These are phyloP conservation scores for Candida ponderosae DNA, from an alignment of 805 yeast genomes.

Conservation along the genomic window DNA sequence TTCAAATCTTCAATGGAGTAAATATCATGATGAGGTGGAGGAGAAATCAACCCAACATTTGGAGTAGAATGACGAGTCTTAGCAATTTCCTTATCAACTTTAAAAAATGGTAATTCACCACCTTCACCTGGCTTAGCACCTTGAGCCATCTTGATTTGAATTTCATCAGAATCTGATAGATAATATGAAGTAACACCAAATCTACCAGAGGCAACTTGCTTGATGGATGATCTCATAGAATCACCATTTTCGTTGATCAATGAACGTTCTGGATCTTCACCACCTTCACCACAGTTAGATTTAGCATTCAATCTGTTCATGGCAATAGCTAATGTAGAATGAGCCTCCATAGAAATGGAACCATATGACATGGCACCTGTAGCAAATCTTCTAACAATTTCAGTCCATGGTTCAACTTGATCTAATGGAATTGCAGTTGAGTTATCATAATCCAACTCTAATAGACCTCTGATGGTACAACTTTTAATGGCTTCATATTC, in stretches of 20 bases:
- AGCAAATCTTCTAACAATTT: conserved; percentile 91
- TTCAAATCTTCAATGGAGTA: conserved; percentile 97
- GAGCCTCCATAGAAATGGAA: conserved; percentile 97
- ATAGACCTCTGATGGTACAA: conserved; percentile 90
- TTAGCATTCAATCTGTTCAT: conserved; percentile 98
- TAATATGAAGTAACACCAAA: conserved; percentile 96
- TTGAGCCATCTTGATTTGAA: conserved; percentile 98
- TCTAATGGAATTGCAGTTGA: conserved; percentile 82
- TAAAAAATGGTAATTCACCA: conserved; percentile 95
- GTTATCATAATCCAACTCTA: conserved; percentile 77
- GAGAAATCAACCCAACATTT: conserved; percentile 94
- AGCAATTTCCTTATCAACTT: conserved; percentile 82
- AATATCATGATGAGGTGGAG: conserved; percentile 98
- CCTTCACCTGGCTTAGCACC: conserved; percentile 99
- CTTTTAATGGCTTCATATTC: conserved; percentile 87
- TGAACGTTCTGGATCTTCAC: conserved; percentile 93
- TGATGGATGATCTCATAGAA: conserved; percentile 97
- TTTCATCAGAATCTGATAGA: conserved; percentile 92
- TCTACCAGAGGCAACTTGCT: conserved; percentile 96
- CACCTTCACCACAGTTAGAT: conserved; percentile 99
- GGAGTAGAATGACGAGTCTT: conserved; percentile 95
- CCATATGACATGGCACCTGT: conserved; percentile 99
- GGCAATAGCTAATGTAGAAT: conserved; percentile 95
- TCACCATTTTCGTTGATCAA: conserved; percentile 78
- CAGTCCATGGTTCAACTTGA: conserved; percentile 99